Evolutionary conservation across 2,329 filamentous ascomycete genomes (phyloP).

Genomic region (Diplodia seriata): DNA sequence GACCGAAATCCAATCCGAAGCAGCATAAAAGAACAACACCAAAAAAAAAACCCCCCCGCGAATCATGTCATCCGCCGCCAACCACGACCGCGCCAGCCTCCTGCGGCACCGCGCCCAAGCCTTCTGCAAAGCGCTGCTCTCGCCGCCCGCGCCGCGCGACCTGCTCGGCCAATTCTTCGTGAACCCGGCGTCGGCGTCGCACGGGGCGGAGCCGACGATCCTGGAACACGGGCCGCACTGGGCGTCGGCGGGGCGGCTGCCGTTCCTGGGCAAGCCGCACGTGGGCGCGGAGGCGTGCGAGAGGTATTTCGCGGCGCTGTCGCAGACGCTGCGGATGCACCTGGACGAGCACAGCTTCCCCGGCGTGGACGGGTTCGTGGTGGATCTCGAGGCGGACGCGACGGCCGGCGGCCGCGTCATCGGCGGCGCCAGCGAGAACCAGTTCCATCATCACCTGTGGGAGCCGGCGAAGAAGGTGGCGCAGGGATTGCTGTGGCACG

Average conservation of each 20-base stretch:
- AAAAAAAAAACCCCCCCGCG: neutral
- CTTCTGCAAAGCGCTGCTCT: constrained; percentile 17
- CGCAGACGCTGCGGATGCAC: constrained; percentile 3
- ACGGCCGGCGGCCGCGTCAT: neutral
- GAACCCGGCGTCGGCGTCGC: neutral
- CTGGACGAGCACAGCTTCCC: neutral
- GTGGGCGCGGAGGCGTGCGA: neutral
- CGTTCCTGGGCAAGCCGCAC: constrained; percentile 18
- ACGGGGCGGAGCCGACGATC: constrained; percentile 5
- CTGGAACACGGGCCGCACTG: constrained; percentile 27
- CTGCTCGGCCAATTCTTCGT: constrained; percentile 17
- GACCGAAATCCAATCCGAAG: no score
- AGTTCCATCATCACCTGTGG: neutral
- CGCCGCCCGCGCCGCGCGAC: neutral
- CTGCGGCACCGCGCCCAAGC: constrained; percentile 19
- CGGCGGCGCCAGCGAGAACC: neutral
- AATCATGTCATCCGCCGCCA: constrained; percentile 7
- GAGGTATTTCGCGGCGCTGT: constrained; percentile 3
- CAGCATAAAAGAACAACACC: neutral
- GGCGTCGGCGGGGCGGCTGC: constrained; percentile 1
- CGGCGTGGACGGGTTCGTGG: neutral
- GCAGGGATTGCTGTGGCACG: neutral
- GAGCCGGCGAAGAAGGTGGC: neutral
- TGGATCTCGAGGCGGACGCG: neutral
- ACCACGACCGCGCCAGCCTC: constrained; percentile 2